Base-by-base conservation (phyloP, 2,329 filamentous ascomycete species). In the Alternaria longipes region DNA sequence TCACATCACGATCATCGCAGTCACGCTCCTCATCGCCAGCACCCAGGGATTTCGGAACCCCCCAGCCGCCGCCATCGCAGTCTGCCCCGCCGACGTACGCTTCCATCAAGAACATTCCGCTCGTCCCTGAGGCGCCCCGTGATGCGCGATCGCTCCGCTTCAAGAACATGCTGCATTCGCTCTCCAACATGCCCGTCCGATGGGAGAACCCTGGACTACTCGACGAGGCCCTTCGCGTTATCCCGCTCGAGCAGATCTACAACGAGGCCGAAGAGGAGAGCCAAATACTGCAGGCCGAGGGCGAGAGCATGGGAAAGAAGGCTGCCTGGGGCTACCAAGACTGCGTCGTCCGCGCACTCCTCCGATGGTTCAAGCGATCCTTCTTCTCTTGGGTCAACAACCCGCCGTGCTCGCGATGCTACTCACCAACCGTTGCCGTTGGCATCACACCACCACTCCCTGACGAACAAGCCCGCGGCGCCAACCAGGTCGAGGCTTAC, bases 311-410 rank as follows among this genome's bases (percentile, higher is more conserved):
- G 82, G 91, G 90, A 56, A 86, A 88, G 67, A 91, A 91, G 77
- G 88, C 94, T 2, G 91, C 93, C 82, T 98, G 94, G 94, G 94
- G 94, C 59, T 97, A 98, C 77, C 94, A 98, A 80, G 95, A 99
- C 81, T 99, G 94, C 78, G 93, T 97, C 56, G 91, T 98, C 74
- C 87, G 92, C 68, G 92, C 94, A 62, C 84, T 98, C 66, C 84
- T 98, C 74, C 93, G 91, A 80, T 98, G 95, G 95, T 99, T 97
- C 83, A 97, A 95, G 82, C 87, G 91, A 66, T 90, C 91, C 8
- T 98, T 98, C 82, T 98, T 98, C 81, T 89, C 91, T 62, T 99
- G 94, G 90, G 93, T 98, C 72, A 97, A 97, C 82, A 97, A 97
- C 80, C 95, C 95, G 0, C 86, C 90, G 18, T 98, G 95, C 79